Base-by-base conservation (phyloP, 108 stramenopile genomes). In the Pseudonitzschia multiseries region DNA sequence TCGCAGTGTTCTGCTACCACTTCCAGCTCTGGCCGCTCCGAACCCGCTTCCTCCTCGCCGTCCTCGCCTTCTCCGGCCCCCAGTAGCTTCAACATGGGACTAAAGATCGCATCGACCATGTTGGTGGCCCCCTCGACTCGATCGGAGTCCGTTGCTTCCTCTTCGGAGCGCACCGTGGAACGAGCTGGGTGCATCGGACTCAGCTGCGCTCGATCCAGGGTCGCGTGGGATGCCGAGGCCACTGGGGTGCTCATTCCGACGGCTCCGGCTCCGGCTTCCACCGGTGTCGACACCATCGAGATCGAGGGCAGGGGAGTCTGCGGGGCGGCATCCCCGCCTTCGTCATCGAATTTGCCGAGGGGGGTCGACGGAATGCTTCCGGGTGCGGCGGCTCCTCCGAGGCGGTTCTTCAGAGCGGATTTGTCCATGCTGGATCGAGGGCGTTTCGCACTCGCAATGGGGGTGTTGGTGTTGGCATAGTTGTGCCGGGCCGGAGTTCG, bases 171-270 rank as follows among this genome's bases (percentile, higher is more conserved):
- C 56, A 57, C 76, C 65, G 69, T 21, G 13, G 88, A 82, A 29
- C 79, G 78, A 22, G 84, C 74, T n/a, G 80, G 81, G 50, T 92
- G 88, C 91, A 92, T 89, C 40, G 91, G 91, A 66, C 75, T 81
- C 68, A 92, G 70, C 32, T 44, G 75, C 14, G 69, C 52, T 27
- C 53, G 53, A 62, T 82, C 77, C 57, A 60, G 20, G 52, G 80
- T 70, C 48, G 26, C 44, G 10, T 1, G 2, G 54, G 54, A 20
- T 24, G 21, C 20, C 54, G 54, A 56, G 21, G 33, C n/a, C 60
- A 44, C 61, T 5, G 70, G 57, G 29, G 53, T 26, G 56, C n/a
- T n/a, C n/a, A n/a, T n/a, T n/a, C n/a, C n/a, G n/a, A n/a, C n/a
- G n/a, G n/a, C n/a, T n/a, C n/a, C n/a, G n/a, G n/a, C n/a, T n/a